Percentiles rank a stretch among this genome's conserved stretches.
Evolutionary conservation across 306 rosid genomes (phyloP).

Genomic region (Quercus robur): DNA sequence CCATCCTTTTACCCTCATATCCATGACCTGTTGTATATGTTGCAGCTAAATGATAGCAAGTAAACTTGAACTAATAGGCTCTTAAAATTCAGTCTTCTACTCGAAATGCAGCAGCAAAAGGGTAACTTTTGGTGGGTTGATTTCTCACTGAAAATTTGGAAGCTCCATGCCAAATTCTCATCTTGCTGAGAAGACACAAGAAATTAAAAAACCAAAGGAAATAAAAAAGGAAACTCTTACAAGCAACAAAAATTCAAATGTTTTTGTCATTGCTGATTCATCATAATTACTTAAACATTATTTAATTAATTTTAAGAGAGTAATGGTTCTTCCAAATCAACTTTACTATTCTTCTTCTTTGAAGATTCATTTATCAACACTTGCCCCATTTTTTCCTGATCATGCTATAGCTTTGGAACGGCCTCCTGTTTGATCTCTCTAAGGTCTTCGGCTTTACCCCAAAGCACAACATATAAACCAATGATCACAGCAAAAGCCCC

Average conservation of each 20-base stretch:
- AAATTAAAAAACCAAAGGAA: neutral
- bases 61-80: too few relatives aligned
- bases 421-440: constrained; percentile 26
- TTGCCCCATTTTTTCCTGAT: neutral
- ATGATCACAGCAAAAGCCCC: constrained; percentile 52
- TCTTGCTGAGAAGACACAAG: too few relatives aligned
- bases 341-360: neutral
- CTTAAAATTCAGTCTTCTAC: too few relatives aligned
- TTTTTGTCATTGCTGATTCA: constrained; percentile 3
- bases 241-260: constrained; percentile 8
- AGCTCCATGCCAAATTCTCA: neutral
- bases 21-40: too few relatives aligned
- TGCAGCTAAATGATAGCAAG: too few relatives aligned
- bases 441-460: constrained; percentile 69
- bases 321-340: constrained; percentile 56
- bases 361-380: neutral
- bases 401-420: constrained; percentile 15
- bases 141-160: constrained; percentile 9
- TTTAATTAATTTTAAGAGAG: constrained; percentile 24
- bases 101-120: too few relatives aligned
- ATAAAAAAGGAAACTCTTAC: neutral
- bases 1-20: too few relatives aligned
- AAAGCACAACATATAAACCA: constrained; percentile 61
- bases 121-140: too few relatives aligned
- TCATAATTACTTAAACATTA: constrained; percentile 16